These are phyloP conservation scores for Nemania diffusa DNA, from an alignment of 2,329 filamentous ascomycete genomes.

Conservation along the genomic window DNA sequence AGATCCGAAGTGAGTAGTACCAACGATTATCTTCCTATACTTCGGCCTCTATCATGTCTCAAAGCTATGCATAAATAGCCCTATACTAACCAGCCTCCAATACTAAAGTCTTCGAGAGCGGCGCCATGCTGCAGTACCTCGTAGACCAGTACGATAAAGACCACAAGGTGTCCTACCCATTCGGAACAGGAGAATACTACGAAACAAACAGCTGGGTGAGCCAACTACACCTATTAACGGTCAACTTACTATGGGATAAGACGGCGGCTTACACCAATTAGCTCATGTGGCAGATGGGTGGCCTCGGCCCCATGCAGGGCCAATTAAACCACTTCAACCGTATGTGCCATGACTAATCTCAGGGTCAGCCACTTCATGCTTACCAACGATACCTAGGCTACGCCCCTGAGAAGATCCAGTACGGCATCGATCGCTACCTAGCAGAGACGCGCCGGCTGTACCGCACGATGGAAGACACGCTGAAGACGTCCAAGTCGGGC, in stretches of 20 bases:
- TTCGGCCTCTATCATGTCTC: too few relatives aligned
- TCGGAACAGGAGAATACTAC: conserved; percentile 77
- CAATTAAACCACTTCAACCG: conserved; percentile 86
- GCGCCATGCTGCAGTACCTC: conserved; percentile 85
- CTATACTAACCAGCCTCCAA: not conserved
- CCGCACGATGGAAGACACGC: conserved; percentile 77
- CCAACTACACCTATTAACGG: too few relatives aligned
- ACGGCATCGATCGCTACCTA: conserved; percentile 82
- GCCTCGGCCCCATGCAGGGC: conserved; percentile 83
- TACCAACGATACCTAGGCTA: conserved; percentile 61
- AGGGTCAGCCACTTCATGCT: not conserved
- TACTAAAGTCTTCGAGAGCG: conserved; percentile 79
- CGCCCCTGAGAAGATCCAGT: conserved; percentile 82
- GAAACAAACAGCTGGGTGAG: conserved; percentile 81
- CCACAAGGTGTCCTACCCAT: conserved; percentile 83
- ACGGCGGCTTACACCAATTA: conserved; percentile 44
- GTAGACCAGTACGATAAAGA: conserved; percentile 83
- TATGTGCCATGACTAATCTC: conserved; percentile 45
- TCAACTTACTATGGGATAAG: not conserved
- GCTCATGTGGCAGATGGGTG: conserved; percentile 80
- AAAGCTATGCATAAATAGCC: not conserved
- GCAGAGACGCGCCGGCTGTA: conserved; percentile 89
- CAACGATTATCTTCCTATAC: too few relatives aligned
- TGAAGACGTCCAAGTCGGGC: conserved; percentile 65
- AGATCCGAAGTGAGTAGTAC: conserved; percentile 63